Percentiles rank a stretch among this genome's conserved stretches.
Evolutionary conservation across 129 eudicot genomes (phyloP).

Genomic region (Flaveria bidentis): DNA sequence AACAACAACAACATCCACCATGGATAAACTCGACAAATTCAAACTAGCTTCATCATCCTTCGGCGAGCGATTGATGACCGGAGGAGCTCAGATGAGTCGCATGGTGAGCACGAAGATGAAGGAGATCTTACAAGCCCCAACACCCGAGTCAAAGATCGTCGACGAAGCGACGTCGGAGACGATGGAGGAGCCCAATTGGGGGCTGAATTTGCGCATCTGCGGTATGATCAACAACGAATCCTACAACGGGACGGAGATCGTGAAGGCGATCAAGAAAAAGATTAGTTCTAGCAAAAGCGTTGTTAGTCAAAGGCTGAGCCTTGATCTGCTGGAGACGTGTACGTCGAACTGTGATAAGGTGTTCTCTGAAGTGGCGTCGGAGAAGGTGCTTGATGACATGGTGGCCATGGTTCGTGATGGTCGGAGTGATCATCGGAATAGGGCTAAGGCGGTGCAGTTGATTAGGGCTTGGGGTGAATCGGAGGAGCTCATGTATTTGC

Average conservation of each 20-base stretch:
- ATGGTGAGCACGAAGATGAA: conserved; percentile 62
- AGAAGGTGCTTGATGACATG: conserved; percentile 93
- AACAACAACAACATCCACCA: background rate
- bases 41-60: conserved; percentile 80
- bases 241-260: conserved; percentile 78
- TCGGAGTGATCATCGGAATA: conserved; percentile 48
- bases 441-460: conserved; percentile 61
- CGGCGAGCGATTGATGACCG: conserved; percentile 66
- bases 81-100: conserved; percentile 62
- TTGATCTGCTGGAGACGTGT: conserved; percentile 80
- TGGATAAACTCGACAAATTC: conserved; percentile 56
- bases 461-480: conserved; percentile 89
- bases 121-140: conserved; percentile 61
- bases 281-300: conserved; percentile 28
- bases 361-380: conserved; percentile 87
- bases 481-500: conserved; percentile 80
- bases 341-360: conserved; percentile 93
- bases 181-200: conserved; percentile 81
- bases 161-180: conserved; percentile 81
- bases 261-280: conserved; percentile 77
- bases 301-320: conserved; percentile 45
- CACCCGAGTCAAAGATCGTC: conserved; percentile 81
- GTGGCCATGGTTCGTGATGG: conserved; percentile 62
- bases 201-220: conserved; percentile 76
- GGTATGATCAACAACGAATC: conserved; percentile 63